Base-by-base conservation (phyloP, 2,329 filamentous ascomycete species). In the Tolypocladium ovalisporum region DNA sequence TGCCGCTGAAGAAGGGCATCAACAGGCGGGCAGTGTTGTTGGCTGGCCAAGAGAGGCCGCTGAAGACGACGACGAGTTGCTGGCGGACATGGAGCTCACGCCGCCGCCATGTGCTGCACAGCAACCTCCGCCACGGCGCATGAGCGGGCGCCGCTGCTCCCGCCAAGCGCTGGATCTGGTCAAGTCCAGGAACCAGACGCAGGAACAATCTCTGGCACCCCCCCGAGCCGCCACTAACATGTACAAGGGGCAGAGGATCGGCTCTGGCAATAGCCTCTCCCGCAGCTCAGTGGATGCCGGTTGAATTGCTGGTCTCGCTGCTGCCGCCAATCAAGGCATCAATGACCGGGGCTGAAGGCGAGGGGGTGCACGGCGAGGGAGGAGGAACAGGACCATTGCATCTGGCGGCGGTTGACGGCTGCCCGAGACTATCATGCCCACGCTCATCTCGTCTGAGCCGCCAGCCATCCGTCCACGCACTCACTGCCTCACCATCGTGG, bases 201-300 rank as follows among this genome's bases (percentile, higher is more conserved):
- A 54, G 47, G 51, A 63, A 58, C 57, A 60, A 69, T 68, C 61
- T 65, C 60, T 54, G 29, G 55, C 34, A 61, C 65, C 66, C 66
- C n/a, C 27, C n/a, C 49, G 56, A 56, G 44, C 44, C 36, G 54
- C 32, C n/a, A n/a, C n/a, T n/a, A n/a, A 47, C 36, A 19, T 55
- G n/a, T 51, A 27, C 58, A 60, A 58, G 56, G 52, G 57, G 61
- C 57, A 58, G 57, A 42, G 57, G 57, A 62, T 62, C 56, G 42
- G 47, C 47, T 29, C 44, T 32, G 44, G 27, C 27, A 32, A 19
- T 32, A 4, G 27, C 24, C 24, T 17, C 24, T 29, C 24, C 37
- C 37, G 19, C 37, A 22, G 19, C 19, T 6, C 44, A 8, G 13
- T n/a, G 44, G 27, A 34, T 49, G 15, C 44, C 56, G 55, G 56